Percentiles rank a stretch among this genome's conserved stretches.
These are phyloP conservation scores for Letharia columbiana DNA, from an alignment of 495 filamentous ascomycete genomes.

Conservation along the genomic window DNA sequence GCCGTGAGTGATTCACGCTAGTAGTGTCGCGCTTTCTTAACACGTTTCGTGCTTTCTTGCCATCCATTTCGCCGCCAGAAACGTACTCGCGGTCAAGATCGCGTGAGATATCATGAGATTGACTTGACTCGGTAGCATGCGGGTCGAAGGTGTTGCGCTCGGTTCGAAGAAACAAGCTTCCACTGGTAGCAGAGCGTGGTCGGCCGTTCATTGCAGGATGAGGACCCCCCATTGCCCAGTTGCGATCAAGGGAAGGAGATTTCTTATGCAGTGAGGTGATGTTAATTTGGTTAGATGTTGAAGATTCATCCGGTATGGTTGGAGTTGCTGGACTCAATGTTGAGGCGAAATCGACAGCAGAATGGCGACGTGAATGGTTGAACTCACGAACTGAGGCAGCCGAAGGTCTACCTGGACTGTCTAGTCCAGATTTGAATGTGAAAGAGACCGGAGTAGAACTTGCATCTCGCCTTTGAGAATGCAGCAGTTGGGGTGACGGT, in stretches of 20 bases:
- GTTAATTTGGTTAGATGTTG: conserved; percentile 20
- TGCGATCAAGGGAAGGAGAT: conserved; percentile 78
- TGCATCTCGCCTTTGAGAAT: conserved; percentile 21
- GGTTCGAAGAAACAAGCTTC: conserved; percentile 32
- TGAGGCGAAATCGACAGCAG: conserved; percentile 61
- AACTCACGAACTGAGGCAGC: conserved; percentile 78
- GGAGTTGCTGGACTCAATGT: conserved; percentile 19
- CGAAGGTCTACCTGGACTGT: conserved; percentile 56
- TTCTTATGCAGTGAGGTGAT: conserved; percentile 54
- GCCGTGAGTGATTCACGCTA: conserved; percentile 47
- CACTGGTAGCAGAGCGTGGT: conserved; percentile 24
- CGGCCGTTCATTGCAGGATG: conserved; percentile 20
- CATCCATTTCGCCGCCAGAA: conserved; percentile 76
- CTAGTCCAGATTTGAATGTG: conserved; percentile 39
- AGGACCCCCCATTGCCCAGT: conserved; percentile 70
- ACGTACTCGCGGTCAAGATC: conserved; percentile 91
- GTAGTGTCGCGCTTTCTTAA: conserved; percentile 67
- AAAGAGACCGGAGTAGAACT: conserved; percentile 32
- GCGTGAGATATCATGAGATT: conserved; percentile 26
- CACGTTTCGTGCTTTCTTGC: conserved; percentile 60
- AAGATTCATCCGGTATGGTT: conserved; percentile 11
- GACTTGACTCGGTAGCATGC: conserved; percentile 4
- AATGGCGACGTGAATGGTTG: conserved; percentile 80
- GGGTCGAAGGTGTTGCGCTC: conserved; percentile 25
- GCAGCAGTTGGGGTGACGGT: conserved; percentile 18